Conservation (phyloP, 768 basidiomycete species). For the Trichaptum fuscoviolaceum region DNA sequence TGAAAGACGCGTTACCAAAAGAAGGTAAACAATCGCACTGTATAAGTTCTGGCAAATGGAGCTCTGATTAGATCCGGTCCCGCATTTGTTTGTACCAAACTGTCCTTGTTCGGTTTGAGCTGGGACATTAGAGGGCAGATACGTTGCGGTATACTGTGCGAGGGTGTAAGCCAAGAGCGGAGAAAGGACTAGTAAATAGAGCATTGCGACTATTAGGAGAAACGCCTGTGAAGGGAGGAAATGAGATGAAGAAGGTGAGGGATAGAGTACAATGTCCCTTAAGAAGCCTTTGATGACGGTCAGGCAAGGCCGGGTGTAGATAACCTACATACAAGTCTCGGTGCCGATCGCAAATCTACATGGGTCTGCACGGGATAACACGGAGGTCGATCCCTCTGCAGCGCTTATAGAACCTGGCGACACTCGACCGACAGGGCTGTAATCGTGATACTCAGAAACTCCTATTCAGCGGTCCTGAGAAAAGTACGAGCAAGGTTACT, state of each 20-base stretch:
- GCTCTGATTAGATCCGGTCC: conserved; percentile 44
- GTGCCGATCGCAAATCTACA: no score
- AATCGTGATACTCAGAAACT: no score
- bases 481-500: no score
- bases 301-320: not conserved
- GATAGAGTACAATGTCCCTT: not conserved
- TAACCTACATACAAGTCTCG: no score
- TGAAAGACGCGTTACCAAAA: not conserved
- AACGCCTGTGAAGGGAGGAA: not conserved
- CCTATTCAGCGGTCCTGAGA: no score
- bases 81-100: conserved; percentile 62
- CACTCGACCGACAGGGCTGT: no score
- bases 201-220: not conserved
- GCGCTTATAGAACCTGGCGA: no score
- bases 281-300: not conserved
- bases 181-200: not conserved
- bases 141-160: conserved; percentile 37
- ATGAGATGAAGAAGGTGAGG: not conserved
- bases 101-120: conserved; percentile 52
- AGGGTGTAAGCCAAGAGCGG: not conserved
- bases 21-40: conserved; percentile 31
- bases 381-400: no score
- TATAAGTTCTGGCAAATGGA: conserved; percentile 66
- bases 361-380: no score
- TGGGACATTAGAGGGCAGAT: conserved; percentile 44